A percentile compares a stretch with the other conserved stretches of the same genome.
phyloP scores from a whole-genome alignment of 331 rosid species.

The Quercus tomentella region DNA sequence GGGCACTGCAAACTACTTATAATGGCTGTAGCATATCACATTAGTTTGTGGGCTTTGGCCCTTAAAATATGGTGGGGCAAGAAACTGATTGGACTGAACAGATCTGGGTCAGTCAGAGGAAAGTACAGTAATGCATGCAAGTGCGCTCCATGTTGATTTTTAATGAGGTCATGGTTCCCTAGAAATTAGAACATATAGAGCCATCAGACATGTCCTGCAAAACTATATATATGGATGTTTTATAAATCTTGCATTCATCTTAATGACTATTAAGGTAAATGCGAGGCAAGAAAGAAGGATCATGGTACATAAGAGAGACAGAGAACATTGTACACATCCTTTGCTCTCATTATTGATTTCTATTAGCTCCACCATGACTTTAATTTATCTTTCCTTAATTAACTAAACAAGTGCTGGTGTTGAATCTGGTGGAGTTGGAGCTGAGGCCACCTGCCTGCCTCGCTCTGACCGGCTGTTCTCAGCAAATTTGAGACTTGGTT shows the following conservation, averaged over 20 bases:
- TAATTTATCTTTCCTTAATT: not conserved
- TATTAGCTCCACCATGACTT: not conserved
- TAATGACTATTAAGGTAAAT: not conserved
- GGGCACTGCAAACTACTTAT: no score
- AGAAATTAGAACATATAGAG: no score
- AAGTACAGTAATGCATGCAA: no score
- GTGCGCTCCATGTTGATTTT: no score
- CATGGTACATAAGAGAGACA: not conserved
- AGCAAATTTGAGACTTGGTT: conserved; percentile 62
- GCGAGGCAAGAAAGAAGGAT: not conserved
- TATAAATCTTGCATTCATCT: not conserved
- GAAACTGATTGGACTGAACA: no score
- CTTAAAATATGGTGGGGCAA: no score
- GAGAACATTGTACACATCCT: conserved; percentile 8
- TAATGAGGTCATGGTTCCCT: no score
- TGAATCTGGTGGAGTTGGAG: conserved; percentile 56
- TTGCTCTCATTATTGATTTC: not conserved
- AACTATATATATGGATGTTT: conserved; percentile 1
- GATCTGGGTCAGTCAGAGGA: no score
- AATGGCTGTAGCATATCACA: no score
- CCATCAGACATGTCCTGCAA: not conserved
- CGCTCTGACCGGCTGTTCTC: conserved; percentile 83
- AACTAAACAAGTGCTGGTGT: conserved; percentile 60
- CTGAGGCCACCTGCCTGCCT: conserved; percentile 61
- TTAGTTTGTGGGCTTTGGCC: no score